Percentiles rank a stretch among this genome's conserved stretches.
These are phyloP conservation scores for Phaeosphaeriaceae sp. DNA, from an alignment of 2,329 filamentous ascomycete species.

Conservation along the genomic window DNA sequence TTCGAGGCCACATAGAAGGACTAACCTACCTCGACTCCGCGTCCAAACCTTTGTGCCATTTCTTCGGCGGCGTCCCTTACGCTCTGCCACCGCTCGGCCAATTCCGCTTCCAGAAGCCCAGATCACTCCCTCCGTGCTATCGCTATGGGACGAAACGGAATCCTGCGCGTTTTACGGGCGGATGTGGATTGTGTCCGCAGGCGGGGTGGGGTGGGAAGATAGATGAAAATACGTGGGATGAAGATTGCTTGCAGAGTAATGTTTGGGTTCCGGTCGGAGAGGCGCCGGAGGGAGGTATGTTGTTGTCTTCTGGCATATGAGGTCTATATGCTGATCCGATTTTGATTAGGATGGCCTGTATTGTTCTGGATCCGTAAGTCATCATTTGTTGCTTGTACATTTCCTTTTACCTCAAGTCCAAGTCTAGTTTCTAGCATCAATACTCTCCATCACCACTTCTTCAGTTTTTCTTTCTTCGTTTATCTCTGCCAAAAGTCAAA, in stretches of 20 bases:
- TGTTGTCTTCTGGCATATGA: neutral
- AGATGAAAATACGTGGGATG: constrained; percentile 47
- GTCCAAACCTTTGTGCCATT: constrained; percentile 53
- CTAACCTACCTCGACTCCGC: constrained; percentile 50
- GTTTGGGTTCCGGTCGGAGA: constrained; percentile 61
- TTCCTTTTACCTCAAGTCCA: too few species aligned
- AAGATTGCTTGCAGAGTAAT: constrained; percentile 65
- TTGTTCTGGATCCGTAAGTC: constrained; percentile 63
- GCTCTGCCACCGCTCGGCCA: constrained; percentile 58
- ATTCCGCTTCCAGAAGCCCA: constrained; percentile 59
- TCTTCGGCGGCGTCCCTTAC: constrained; percentile 64
- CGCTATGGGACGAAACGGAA: constrained; percentile 58
- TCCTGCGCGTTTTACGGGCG: constrained; percentile 55
- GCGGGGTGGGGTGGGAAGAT: constrained; percentile 36
- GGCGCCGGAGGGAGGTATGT: constrained; percentile 47
- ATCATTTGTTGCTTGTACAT: neutral
- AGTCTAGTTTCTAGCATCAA: too few species aligned
- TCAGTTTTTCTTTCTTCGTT: neutral
- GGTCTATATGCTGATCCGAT: constrained; percentile 5
- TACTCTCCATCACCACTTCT: neutral
- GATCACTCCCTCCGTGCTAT: constrained; percentile 56
- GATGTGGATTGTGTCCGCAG: constrained; percentile 59
- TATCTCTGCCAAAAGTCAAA: neutral
- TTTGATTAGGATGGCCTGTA: constrained; percentile 60
- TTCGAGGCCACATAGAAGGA: constrained; percentile 59